phyloP scores from a whole-genome alignment of 495 filamentous ascomycete genomes.

The Parathielavia appendiculata region DNA sequence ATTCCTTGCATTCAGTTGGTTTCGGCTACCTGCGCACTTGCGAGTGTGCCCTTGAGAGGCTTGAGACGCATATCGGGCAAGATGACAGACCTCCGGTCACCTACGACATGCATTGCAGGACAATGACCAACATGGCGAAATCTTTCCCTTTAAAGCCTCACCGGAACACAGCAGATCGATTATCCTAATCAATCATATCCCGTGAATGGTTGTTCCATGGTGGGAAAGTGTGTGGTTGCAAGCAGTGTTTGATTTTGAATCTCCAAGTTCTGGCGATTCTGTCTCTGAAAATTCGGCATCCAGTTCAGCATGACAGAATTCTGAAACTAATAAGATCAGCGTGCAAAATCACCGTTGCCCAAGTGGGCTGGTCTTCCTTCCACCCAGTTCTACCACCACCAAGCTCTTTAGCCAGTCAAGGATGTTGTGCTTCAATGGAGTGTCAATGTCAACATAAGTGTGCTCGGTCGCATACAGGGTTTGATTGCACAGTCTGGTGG shows the following conservation, averaged over 20 bases:
- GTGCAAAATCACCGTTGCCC: too few relatives aligned
- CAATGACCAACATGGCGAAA: not conserved
- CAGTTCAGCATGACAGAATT: too few relatives aligned
- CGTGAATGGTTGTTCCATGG: not conserved
- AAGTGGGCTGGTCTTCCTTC: too few relatives aligned
- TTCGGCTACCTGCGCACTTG: not conserved
- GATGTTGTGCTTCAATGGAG: too few relatives aligned
- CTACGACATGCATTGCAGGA: not conserved
- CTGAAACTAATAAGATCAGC: not conserved
- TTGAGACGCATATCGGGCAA: not conserved
- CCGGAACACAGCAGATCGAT: not conserved
- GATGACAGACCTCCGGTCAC: not conserved
- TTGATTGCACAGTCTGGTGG: too few relatives aligned
- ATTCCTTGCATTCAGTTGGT: not conserved
- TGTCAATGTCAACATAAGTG: too few relatives aligned
- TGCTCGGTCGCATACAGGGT: too few relatives aligned
- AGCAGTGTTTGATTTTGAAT: not conserved
- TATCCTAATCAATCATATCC: not conserved
- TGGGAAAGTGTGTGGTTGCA: not conserved
- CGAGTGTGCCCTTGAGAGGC: not conserved
- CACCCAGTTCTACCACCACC: too few relatives aligned
- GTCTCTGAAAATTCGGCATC: not conserved
- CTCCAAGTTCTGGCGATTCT: not conserved
- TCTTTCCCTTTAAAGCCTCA: not conserved
- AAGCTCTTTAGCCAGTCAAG: too few relatives aligned